Base-by-base conservation (phyloP, 164 flowering plant species). In the Santalum album region DNA sequence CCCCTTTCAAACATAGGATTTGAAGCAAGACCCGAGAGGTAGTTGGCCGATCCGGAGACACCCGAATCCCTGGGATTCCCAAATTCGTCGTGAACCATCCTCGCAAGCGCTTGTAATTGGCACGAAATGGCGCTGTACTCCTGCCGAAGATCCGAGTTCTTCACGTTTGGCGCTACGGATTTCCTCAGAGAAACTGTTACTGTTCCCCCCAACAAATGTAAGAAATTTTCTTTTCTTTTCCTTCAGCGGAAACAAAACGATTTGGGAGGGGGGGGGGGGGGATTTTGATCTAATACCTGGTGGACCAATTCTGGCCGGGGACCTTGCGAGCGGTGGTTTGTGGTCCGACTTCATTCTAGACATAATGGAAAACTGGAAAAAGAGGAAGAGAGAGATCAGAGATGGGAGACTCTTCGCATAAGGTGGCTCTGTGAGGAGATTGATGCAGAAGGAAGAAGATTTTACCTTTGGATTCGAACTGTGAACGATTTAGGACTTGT, bases 81-180 rank as follows among this genome's bases (percentile, higher is more conserved):
- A 7, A 79, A 53, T 38, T 77, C 86, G 1, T 72, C 61, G 29
- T 68, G 60, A 2, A 84, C 92, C 87, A 77, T 80, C 69, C 68
- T 80, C 3, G 80, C 76, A 55, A 90, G 48, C 15, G 83, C 87
- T 50, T 53, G 72, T 6, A 84, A 56, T 52, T 90, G 84, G 35
- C 75, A 68, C 0, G 90, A 77, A 20, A 87, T 79, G 1, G 90
- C 55, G 11, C 17, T 69, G 57, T 79, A 78, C 18, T 83, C 87
- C 0, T 81, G 81, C 6, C 81, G 75, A 22, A 77, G 62, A n/a
- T 67, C 75, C 9, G 65, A 27, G 44, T 69, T 74, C 39, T 78
- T 71, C 3, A 32, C 39, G 46, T 21, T 60, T n/a, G 67, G 63
- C 22, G 56, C 29, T 63, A 61, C 75, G 55, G 77, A 36, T 74